A percentile compares a stretch with the other conserved stretches of the same genome.
Evolutionary conservation across 2,329 filamentous ascomycete species (phyloP).

Genomic region (Hypoxylon sp.): DNA sequence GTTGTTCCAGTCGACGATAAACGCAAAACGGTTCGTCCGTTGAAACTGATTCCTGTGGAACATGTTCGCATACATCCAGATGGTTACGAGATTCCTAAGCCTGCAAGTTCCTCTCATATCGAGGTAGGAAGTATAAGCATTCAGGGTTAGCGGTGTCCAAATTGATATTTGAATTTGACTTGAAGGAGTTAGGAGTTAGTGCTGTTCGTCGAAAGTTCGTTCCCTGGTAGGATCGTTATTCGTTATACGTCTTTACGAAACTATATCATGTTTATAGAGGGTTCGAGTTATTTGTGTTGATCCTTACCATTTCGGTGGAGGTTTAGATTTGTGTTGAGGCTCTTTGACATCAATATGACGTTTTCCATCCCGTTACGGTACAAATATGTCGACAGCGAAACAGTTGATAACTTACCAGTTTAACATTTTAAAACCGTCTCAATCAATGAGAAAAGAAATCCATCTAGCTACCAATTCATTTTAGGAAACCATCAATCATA

Average conservation of each 20-base stretch:
- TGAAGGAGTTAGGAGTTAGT: background rate
- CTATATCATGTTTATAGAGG: background rate
- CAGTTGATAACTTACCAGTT: background rate
- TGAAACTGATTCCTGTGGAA: slow-evolving; percentile 23
- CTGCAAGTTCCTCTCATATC: background rate
- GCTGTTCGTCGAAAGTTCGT: background rate
- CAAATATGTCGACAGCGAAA: slow-evolving; percentile 12
- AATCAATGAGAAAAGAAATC: background rate
- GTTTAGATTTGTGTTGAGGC: background rate
- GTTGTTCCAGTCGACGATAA: slow-evolving; percentile 13
- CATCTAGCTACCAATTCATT: slow-evolving; percentile 3
- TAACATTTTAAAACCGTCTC: background rate
- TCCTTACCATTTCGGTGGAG: slow-evolving; percentile 24
- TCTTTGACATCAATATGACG: slow-evolving; percentile 44
- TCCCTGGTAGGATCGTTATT: background rate
- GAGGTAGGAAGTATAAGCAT: no score
- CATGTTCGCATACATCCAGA: slow-evolving; percentile 24
- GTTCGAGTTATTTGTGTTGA: slow-evolving; percentile 17
- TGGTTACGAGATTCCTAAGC: slow-evolving; percentile 9
- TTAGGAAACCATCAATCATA: background rate
- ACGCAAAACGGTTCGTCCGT: slow-evolving; percentile 23
- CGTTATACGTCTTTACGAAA: background rate
- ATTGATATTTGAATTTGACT: background rate
- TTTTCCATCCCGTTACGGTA: slow-evolving; percentile 27
- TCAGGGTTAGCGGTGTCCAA: background rate